Conservation (phyloP, 805 yeast species). For the Candida sphagnicola region DNA sequence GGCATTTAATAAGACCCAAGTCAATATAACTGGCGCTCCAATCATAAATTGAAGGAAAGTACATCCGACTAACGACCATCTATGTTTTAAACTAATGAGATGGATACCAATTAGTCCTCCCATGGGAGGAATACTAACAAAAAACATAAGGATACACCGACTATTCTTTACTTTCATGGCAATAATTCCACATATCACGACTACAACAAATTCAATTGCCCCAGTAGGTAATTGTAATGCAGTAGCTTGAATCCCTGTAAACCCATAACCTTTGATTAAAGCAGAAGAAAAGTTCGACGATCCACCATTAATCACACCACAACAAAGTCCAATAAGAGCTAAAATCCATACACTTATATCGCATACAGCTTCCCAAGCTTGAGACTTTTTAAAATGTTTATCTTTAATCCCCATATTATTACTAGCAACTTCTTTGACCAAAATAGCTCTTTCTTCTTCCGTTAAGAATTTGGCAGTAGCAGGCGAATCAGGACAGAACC, state of each 20-base stretch:
- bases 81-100: conserved; percentile 12
- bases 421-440: conserved; percentile 15
- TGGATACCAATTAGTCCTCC: conserved; percentile 24
- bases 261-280: conserved; percentile 30
- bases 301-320: conserved; percentile 31
- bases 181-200: conserved; percentile 23
- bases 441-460: conserved; percentile 26
- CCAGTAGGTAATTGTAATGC: conserved; percentile 24
- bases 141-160: conserved; percentile 13
- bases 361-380: conserved; percentile 16
- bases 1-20: conserved; percentile 20
- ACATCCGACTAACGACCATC: conserved; percentile 26
- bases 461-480: conserved; percentile 26
- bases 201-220: conserved; percentile 22
- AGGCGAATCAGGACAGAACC: conserved; percentile 21
- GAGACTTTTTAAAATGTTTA: conserved; percentile 15
- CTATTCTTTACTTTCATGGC: conserved; percentile 16
- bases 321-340: conserved; percentile 17
- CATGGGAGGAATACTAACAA: conserved; percentile 17
- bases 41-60: conserved; percentile 27
- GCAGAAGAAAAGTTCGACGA: conserved; percentile 22
- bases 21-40: conserved; percentile 26
- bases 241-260: conserved; percentile 22
- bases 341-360: conserved; percentile 19
- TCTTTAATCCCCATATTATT: conserved; percentile 25